Percentiles rank a stretch among this genome's conserved stretches.
phyloP scores from a whole-genome alignment of 345 rosid genomes.

The Eucalyptus fibrosa region DNA sequence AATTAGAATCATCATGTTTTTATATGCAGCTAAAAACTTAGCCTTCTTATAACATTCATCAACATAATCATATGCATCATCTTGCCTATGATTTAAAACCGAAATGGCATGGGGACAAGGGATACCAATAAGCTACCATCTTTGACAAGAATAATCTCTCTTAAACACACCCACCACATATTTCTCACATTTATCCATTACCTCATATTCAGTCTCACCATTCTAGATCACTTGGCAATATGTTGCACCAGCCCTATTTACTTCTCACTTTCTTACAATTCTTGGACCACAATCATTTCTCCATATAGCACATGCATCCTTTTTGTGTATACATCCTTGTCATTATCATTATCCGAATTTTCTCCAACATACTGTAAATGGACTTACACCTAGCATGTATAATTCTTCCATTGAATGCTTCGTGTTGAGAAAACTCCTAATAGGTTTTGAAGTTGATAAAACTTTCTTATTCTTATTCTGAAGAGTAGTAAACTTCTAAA shows the following conservation, averaged over 20 bases:
- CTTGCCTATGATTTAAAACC: background rate
- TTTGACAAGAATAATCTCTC: background rate
- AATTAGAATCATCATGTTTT: background rate
- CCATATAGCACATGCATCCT: background rate
- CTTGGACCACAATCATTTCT: background rate
- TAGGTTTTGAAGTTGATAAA: too few species aligned
- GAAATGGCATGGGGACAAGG: background rate
- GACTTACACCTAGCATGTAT: background rate
- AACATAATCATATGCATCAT: background rate
- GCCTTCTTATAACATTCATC: background rate
- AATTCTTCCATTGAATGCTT: background rate
- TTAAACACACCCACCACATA: background rate
- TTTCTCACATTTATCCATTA: too few species aligned
- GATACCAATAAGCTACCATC: too few species aligned
- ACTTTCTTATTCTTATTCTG: too few species aligned
- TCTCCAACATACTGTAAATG: background rate
- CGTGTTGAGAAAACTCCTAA: too few species aligned
- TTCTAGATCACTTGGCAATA: too few species aligned
- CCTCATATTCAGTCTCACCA: too few species aligned
- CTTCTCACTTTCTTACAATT: background rate
- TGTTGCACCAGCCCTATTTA: too few species aligned
- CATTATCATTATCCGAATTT: background rate
- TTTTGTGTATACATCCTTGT: background rate
- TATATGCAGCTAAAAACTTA: too few species aligned
- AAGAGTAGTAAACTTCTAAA: too few species aligned